phyloP scores from a whole-genome alignment of 2,329 filamentous ascomycete genomes.

The Exophiala sp. region DNA sequence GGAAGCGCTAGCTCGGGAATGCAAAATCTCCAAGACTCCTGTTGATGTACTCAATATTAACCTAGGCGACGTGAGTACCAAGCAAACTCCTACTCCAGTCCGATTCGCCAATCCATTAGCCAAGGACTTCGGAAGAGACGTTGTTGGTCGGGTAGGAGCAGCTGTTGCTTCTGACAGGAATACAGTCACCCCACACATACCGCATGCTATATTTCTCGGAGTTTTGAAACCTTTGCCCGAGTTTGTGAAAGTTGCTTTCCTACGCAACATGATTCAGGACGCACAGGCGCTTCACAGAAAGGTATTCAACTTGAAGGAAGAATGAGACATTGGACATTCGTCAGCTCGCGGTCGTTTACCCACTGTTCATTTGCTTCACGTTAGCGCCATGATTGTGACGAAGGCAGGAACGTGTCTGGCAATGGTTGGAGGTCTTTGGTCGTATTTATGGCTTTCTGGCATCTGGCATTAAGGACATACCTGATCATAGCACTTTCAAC shows the following conservation, averaged over 20 bases:
- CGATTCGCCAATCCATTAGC: background rate
- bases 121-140: background rate
- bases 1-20: background rate
- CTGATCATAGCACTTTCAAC: no score
- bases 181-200: background rate
- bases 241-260: background rate
- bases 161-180: background rate
- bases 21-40: background rate
- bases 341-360: no score
- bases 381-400: no score
- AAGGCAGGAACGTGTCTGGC: no score
- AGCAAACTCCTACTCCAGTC: background rate
- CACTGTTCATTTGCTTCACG: no score
- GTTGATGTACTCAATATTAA: background rate
- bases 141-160: background rate
- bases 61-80: background rate
- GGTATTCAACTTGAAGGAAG: background rate
- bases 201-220: background rate
- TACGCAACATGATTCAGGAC: background rate
- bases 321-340: background rate
- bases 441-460: no score
- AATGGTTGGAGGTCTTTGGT: no score
- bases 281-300: background rate
- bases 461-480: no score
- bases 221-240: background rate